Base-by-base conservation (phyloP, 1,139 yeast genomes). In the Suhomyces bolitotheri region DNA sequence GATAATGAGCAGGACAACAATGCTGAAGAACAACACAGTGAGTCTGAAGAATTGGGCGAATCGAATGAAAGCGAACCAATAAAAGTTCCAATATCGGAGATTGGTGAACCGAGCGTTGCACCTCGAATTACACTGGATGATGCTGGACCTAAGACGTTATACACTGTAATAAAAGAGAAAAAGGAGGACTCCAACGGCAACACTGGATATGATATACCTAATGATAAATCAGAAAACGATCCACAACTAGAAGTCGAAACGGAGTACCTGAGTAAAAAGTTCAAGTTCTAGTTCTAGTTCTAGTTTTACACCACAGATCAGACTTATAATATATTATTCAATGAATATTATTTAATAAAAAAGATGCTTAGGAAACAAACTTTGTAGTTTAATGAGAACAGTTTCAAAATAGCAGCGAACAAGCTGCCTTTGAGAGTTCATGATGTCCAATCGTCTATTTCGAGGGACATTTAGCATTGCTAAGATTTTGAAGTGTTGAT, bases 131-230 rank as follows among this genome's bases (percentile, higher is more conserved):
- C 21, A 16, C 19, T 34, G 22, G 35, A 41, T 30, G 38, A 36
- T 27, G 34, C 33, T 23, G 31, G 20, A 12, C 34, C 39, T 11
- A 56, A 53, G 29, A 33, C 47, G 14, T 47, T 64, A 14, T 65
- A 62, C 36, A 62, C 62, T 2, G 59, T 65, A 3, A 34, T 64
- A n/a, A 51, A 56, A 31, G 69, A 64, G 29, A 48, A 44, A 13
- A 43, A 45, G 5, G 26, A 28, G 2, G 44, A 39, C 2, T 27
- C 40, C 0, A 42, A 44, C 2, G 57, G 59, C 1, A 54, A 54
- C 5, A 45, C 38, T 8, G 50, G 45, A 6, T 62, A 62, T 36
- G 53, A 53, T 16, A 19, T 60, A n/a, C 25, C 38, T 17, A 31
- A 39, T 8, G 29, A 12, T 15, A 38, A 29, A 8, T n/a, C 31